Percentiles rank a stretch among this genome's conserved stretches.
phyloP scores from a whole-genome alignment of 2,329 filamentous ascomycete genomes.

The Massarina eburnea region DNA sequence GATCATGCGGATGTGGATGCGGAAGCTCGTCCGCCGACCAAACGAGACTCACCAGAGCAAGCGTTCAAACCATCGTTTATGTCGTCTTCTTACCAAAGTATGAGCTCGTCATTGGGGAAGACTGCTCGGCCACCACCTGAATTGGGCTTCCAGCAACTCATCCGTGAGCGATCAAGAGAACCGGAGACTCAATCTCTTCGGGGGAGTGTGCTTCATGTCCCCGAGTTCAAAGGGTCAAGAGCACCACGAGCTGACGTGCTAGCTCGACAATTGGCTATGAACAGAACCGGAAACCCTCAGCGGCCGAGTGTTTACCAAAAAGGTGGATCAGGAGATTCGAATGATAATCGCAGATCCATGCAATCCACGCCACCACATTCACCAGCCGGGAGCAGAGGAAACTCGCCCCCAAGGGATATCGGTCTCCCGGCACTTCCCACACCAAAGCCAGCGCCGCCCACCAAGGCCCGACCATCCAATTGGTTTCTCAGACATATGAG shows the following conservation, averaged over 20 bases:
- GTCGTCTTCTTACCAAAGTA: constrained; percentile 36
- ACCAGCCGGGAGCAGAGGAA: constrained; percentile 31
- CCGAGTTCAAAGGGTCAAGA: constrained; percentile 15
- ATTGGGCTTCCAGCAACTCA: constrained; percentile 24
- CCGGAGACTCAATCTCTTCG: constrained; percentile 24
- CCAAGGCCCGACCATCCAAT: constrained; percentile 25
- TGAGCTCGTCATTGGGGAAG: constrained; percentile 20
- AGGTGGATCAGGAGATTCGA: constrained; percentile 29
- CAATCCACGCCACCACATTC: constrained; percentile 27
- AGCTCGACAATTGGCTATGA: constrained; percentile 27
- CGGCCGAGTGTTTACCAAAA: constrained; percentile 22
- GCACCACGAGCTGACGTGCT: constrained; percentile 34
- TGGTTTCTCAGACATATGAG: constrained; percentile 45
- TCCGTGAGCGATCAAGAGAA: constrained; percentile 21
- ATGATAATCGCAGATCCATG: constrained; percentile 16
- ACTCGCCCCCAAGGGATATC: constrained; percentile 30
- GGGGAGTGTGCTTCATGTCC: constrained; percentile 12
- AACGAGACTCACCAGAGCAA: constrained; percentile 17
- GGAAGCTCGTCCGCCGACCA: constrained; percentile 5
- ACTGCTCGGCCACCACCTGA: constrained; percentile 26
- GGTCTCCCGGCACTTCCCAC: constrained; percentile 17
- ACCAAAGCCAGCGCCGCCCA: constrained; percentile 3
- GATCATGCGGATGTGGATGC: constrained; percentile 5
- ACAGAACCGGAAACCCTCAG: constrained; percentile 9
- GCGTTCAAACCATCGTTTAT: constrained; percentile 23